Conservation (phyloP, 2,329 filamentous ascomycete species). For the Spiromastix sp. region DNA sequence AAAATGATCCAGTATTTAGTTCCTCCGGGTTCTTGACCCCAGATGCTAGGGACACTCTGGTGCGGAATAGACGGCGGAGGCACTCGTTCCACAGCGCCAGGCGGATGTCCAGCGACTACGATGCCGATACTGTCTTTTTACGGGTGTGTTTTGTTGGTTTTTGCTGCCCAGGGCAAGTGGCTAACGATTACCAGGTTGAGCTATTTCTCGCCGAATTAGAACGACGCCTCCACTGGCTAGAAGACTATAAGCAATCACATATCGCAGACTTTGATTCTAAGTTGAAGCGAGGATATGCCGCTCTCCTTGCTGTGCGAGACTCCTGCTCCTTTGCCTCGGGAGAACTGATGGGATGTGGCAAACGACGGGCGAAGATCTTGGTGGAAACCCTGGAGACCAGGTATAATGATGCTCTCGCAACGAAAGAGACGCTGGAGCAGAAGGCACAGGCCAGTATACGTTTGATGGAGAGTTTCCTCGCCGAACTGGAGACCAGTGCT, state of each 20-base stretch:
- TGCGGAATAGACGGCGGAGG: conserved; percentile 31
- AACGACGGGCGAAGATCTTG: conserved; percentile 73
- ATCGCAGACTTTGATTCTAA: conserved; percentile 72
- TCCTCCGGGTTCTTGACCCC: conserved; percentile 21
- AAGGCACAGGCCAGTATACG: conserved; percentile 83
- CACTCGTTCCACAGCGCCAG: conserved; percentile 34
- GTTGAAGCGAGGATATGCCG: conserved; percentile 74
- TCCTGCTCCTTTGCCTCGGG: conserved; percentile 84
- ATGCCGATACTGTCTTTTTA: conserved; percentile 36
- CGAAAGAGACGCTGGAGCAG: conserved; percentile 78
- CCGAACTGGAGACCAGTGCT: conserved; percentile 73
- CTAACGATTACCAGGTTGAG: conserved; percentile 28
- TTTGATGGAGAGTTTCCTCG: conserved; percentile 73
- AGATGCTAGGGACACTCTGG: conserved; percentile 22
- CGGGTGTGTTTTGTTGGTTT: conserved; percentile 20
- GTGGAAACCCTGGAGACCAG: conserved; percentile 83
- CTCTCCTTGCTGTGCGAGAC: conserved; percentile 74
- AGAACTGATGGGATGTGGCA: conserved; percentile 78
- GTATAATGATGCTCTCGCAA: conserved; percentile 76
- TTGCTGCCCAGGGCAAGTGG: not conserved
- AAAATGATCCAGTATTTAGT: conserved; percentile 5
- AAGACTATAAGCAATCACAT: conserved; percentile 74
- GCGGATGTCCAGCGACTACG: conserved; percentile 34
- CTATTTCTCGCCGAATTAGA: conserved; percentile 66
- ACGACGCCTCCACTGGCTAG: conserved; percentile 74